A percentile compares a stretch with the other conserved stretches of the same genome.
These are phyloP conservation scores for Aspergillus sclerotialis DNA, from an alignment of 2,329 filamentous ascomycete species.

Conservation along the genomic window DNA sequence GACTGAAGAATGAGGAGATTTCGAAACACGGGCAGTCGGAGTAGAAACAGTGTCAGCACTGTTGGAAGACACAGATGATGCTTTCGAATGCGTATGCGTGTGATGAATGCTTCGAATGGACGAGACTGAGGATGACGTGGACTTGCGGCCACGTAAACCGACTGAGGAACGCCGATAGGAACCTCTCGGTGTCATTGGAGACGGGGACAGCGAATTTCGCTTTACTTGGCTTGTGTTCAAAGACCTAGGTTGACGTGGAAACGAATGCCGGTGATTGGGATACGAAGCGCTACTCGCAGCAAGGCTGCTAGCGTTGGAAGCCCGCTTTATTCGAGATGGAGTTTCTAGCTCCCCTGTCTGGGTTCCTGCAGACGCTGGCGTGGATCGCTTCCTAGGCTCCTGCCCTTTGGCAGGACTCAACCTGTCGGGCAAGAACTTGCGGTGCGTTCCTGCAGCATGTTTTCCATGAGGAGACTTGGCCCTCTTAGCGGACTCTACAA, in stretches of 20 bases:
- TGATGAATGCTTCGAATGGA: slow-evolving; percentile 88
- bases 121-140: slow-evolving; percentile 89
- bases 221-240: slow-evolving; percentile 29
- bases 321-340: slow-evolving; percentile 33
- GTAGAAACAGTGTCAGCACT: slow-evolving; percentile 62
- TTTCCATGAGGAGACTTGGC: slow-evolving; percentile 49
- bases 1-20: slow-evolving; percentile 81
- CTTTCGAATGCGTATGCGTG: slow-evolving; percentile 85
- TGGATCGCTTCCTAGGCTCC: slow-evolving; percentile 23
- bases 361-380: slow-evolving; percentile 13
- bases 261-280: slow-evolving; percentile 35
- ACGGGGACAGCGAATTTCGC: slow-evolving; percentile 76
- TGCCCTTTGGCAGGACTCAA: slow-evolving; percentile 33
- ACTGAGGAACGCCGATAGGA: slow-evolving; percentile 75
- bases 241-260: slow-evolving; percentile 28
- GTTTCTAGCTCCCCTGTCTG: slow-evolving; percentile 23
- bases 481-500: slow-evolving; percentile 60
- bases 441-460: slow-evolving; percentile 19
- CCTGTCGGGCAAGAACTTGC: slow-evolving; percentile 34
- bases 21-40: slow-evolving; percentile 58
- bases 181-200: slow-evolving; percentile 79
- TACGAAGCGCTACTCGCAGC: slow-evolving; percentile 37
- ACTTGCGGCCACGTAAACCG: slow-evolving; percentile 84
- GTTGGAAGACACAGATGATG: slow-evolving; percentile 82
- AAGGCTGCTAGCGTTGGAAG: slow-evolving; percentile 35